Percentiles rank a stretch among this genome's conserved stretches.
These are phyloP conservation scores for Candida methanosorbosa DNA, from an alignment of 805 yeast species.

Conservation along the genomic window DNA sequence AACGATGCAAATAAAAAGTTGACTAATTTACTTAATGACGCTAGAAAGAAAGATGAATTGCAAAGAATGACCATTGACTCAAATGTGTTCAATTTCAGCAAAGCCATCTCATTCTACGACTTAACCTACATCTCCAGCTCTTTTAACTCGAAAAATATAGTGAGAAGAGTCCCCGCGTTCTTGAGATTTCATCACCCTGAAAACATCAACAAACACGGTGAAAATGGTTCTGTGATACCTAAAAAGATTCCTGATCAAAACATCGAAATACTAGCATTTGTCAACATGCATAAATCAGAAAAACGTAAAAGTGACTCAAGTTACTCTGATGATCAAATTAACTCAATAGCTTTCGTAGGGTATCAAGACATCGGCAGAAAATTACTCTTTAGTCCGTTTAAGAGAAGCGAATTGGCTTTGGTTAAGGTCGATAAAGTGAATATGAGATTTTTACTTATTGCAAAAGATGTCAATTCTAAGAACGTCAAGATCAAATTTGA, in stretches of 20 bases:
- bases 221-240: too few species aligned
- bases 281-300: neutral
- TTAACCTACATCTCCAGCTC: slow-evolving; percentile 5
- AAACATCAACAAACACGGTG: neutral
- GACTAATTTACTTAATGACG: slow-evolving; percentile 8
- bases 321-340: neutral
- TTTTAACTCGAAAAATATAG: slow-evolving; percentile 4
- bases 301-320: neutral
- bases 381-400: neutral
- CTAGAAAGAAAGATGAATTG: slow-evolving; percentile 13
- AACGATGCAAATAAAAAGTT: slow-evolving; percentile 4
- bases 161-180: neutral
- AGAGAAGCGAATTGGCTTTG: neutral
- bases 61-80: slow-evolving; percentile 7
- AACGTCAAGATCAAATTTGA: neutral
- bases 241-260: too few species aligned
- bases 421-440: neutral
- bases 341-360: neutral
- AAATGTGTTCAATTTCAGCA: slow-evolving; percentile 3
- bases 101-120: slow-evolving; percentile 16
- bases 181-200: neutral
- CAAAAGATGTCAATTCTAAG: neutral
- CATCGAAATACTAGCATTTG: neutral
- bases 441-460: neutral
- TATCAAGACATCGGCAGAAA: neutral